phyloP scores from a whole-genome alignment of 352 stramenopile genomes.

The Pythium periplocum region DNA sequence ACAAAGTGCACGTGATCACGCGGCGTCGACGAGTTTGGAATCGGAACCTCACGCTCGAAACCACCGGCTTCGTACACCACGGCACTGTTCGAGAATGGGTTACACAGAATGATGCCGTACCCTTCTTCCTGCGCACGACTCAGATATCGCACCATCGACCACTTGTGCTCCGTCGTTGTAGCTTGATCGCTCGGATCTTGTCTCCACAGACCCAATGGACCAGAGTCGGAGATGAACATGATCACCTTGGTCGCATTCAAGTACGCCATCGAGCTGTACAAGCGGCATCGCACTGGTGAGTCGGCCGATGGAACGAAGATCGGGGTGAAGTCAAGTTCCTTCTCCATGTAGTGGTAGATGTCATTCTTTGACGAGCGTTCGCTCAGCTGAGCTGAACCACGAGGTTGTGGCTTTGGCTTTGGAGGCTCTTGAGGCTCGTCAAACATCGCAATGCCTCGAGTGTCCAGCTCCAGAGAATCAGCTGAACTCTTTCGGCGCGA shows the following conservation, averaged over 20 bases:
- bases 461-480: constrained; percentile 80
- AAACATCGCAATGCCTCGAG: constrained; percentile 63
- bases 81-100: constrained; percentile 84
- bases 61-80: constrained; percentile 86
- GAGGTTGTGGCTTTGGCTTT: constrained; percentile 25
- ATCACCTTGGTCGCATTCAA: constrained; percentile 82
- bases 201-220: constrained; percentile 78
- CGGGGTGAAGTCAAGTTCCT: constrained; percentile 76
- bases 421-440: constrained; percentile 46
- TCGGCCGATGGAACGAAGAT: constrained; percentile 84
- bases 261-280: constrained; percentile 88
- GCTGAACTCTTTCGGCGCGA: constrained; percentile 60
- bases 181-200: constrained; percentile 55
- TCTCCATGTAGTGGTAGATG: constrained; percentile 84
- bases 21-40: constrained; percentile 78
- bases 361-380: constrained; percentile 68
- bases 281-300: constrained; percentile 78
- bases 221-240: constrained; percentile 82
- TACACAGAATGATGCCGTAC: constrained; percentile 83
- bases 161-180: constrained; percentile 78
- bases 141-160: constrained; percentile 85
- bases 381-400: constrained; percentile 36
- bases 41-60: constrained; percentile 79
- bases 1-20: constrained; percentile 86
- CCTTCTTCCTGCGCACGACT: constrained; percentile 81